phyloP scores from a whole-genome alignment of 805 yeast species.

The Candida pseudoglaebosa region DNA sequence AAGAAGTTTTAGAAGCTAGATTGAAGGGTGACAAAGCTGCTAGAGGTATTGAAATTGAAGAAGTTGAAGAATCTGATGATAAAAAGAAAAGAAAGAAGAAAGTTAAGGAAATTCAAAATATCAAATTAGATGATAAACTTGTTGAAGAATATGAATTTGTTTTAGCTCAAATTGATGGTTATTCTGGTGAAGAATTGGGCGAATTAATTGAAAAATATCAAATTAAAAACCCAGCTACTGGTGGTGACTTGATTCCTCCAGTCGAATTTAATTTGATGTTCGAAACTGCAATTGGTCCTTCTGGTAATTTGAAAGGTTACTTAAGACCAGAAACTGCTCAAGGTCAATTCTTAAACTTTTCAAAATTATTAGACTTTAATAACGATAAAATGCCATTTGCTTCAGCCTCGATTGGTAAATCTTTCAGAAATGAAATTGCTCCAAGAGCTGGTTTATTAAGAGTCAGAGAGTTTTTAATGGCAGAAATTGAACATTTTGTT shows the following conservation, averaged over 20 bases:
- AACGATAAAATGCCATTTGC: slow-evolving; percentile 98
- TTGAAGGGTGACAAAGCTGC: slow-evolving; percentile 97
- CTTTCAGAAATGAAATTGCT: slow-evolving; percentile 97
- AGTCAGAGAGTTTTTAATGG: slow-evolving; percentile 98
- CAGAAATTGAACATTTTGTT: slow-evolving; percentile 97
- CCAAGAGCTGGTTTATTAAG: slow-evolving; percentile 97
- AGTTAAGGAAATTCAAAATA: slow-evolving; percentile 90
- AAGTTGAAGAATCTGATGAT: slow-evolving; percentile 57
- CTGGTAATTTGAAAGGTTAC: slow-evolving; percentile 93
- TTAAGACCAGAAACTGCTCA: slow-evolving; percentile 99
- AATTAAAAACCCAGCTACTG: slow-evolving; percentile 89
- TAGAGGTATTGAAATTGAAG: slow-evolving; percentile 65
- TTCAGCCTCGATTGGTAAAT: slow-evolving; percentile 98
- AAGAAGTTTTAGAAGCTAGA: slow-evolving; percentile 94
- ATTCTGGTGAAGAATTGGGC: slow-evolving; percentile 88
- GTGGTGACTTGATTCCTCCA: slow-evolving; percentile 83
- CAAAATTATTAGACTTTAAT: slow-evolving; percentile 89
- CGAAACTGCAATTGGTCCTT: slow-evolving; percentile 98
- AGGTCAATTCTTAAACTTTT: slow-evolving; percentile 96
- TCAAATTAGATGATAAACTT: slow-evolving; percentile 77
- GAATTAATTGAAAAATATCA: slow-evolving; percentile 76
- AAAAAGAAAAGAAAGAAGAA: slow-evolving; percentile 76
- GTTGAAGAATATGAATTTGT: slow-evolving; percentile 79
- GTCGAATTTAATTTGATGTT: slow-evolving; percentile 97
- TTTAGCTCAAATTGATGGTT: slow-evolving; percentile 94